Base-by-base conservation (phyloP, 768 basidiomycete genomes). In the Russula ochroleuca region DNA sequence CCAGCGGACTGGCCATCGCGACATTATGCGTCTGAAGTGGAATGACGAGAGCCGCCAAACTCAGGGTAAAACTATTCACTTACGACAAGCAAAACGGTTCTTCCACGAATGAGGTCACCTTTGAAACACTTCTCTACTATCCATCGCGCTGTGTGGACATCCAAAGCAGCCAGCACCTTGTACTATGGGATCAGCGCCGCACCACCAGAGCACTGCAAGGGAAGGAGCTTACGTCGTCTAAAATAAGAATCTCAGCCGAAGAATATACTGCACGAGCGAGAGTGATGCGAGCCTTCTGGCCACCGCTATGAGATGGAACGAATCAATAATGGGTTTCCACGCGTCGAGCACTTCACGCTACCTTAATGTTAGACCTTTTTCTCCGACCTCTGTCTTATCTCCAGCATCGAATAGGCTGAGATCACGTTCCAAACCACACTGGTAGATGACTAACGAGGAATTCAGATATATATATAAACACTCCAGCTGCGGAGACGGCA, bases 221-320 rank as follows among this genome's bases (percentile, higher is more conserved):
- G n/a, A 45, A 49, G 40, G 9, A n/a, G 19, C 71, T 50, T n/a
- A 90, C 83, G 69, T 92, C 90, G 68, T 93, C 90, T 45, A 92
- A 74, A 13, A 93, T 73, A 7, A 93, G 70, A 19, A 85, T 83
- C 28, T 82, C 72, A 0, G 89, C n/a, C n/a, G 73, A 73, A 2
- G 81, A 82, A 70, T 87, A 87, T 1, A 85, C 74, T 0, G 85
- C 84, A 8, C 85, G 76, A 3, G 85, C 85, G 23, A 85, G 73
- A 1, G 81, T 82, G 45, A 86, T 73, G 33, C 85, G 71, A 70
- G 77, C 84, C 77, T 86, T 84, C 70, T 85, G 83, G 40, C 83
- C 83, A 37, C 83, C 83, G 68, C 77, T 78, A 19, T 23, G 15
- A 37, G 47, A 17, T 23, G 13, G 23, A 40, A 21, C 19, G 6